phyloP scores from a whole-genome alignment of 768 basidiomycete species.

The Rhodotorula diobovata region DNA sequence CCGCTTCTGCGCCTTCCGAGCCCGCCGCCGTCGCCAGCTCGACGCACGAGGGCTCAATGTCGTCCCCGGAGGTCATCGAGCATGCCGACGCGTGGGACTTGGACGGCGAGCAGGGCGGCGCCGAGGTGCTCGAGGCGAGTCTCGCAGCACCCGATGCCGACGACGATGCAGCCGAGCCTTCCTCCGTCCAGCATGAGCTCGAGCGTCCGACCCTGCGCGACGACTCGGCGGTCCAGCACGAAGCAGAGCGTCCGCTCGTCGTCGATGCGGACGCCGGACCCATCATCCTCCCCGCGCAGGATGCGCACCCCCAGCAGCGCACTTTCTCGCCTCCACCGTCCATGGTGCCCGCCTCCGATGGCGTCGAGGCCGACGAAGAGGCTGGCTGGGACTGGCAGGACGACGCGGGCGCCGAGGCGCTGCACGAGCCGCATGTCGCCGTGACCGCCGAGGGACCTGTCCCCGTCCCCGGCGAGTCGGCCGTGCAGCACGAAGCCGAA shows the following conservation, averaged over 20 bases:
- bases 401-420: slow-evolving; percentile 4
- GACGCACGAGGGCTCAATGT: slow-evolving; percentile 8
- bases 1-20: too few species aligned
- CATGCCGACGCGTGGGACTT: slow-evolving; percentile 30
- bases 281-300: neutral
- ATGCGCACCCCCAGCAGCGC: slow-evolving; percentile 11
- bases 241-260: neutral
- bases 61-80: slow-evolving; percentile 30
- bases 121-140: slow-evolving; percentile 4
- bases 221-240: slow-evolving; percentile 18
- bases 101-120: slow-evolving; percentile 18
- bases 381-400: slow-evolving; percentile 10
- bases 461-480: neutral
- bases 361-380: neutral
- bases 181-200: slow-evolving; percentile 6
- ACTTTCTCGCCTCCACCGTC: slow-evolving; percentile 10
- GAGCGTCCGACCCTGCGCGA: neutral
- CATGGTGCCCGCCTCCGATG: neutral
- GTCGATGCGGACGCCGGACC: neutral
- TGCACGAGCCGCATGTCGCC: neutral
- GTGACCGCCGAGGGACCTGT: neutral
- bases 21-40: neutral
- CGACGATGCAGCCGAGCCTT: neutral
- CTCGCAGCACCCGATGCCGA: neutral
- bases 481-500: slow-evolving; percentile 1